Evolutionary conservation across 176 grass and related monocot species (phyloP).

Genomic region (Cymbopogon citratus): DNA sequence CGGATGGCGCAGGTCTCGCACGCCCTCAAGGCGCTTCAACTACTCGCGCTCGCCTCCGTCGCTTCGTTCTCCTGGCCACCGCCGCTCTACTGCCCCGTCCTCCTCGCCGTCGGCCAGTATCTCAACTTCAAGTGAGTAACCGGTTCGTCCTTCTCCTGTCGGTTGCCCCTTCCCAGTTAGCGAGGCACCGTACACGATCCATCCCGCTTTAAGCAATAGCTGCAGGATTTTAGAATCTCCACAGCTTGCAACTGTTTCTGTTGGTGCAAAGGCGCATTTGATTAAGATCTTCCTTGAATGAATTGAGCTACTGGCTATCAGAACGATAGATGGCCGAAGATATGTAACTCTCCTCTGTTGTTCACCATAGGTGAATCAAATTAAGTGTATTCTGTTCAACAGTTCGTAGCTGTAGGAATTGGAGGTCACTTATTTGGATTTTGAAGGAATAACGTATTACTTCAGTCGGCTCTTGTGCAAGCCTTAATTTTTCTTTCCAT

Average conservation of each 20-base stretch:
- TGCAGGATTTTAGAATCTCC: not conserved
- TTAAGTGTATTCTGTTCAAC: not conserved
- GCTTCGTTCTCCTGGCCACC: conserved; percentile 62
- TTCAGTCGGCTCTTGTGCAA: not conserved
- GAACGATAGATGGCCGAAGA: not conserved
- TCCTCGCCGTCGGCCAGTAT: conserved; percentile 68
- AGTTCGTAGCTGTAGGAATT: conserved; percentile 14
- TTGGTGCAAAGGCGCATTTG: not conserved
- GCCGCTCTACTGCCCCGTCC: conserved; percentile 42
- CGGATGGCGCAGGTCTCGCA: conserved; percentile 91
- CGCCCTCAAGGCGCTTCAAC: conserved; percentile 67
- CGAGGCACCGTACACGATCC: not conserved
- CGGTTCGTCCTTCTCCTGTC: not conserved
- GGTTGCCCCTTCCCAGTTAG: not conserved
- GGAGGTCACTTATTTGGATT: not conserved
- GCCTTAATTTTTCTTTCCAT: not conserved
- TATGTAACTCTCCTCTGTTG: not conserved
- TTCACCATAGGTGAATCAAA: not conserved
- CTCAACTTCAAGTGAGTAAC: conserved; percentile 86
- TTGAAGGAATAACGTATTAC: not conserved
- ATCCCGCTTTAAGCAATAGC: not conserved
- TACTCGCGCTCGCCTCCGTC: conserved; percentile 70
- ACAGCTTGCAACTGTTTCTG: not conserved
- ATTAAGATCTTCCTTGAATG: not conserved
- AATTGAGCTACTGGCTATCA: not conserved